These are phyloP conservation scores for Phycomyces nitens DNA, from an alignment of 192 early-diverging fungal species.

Conservation along the genomic window DNA sequence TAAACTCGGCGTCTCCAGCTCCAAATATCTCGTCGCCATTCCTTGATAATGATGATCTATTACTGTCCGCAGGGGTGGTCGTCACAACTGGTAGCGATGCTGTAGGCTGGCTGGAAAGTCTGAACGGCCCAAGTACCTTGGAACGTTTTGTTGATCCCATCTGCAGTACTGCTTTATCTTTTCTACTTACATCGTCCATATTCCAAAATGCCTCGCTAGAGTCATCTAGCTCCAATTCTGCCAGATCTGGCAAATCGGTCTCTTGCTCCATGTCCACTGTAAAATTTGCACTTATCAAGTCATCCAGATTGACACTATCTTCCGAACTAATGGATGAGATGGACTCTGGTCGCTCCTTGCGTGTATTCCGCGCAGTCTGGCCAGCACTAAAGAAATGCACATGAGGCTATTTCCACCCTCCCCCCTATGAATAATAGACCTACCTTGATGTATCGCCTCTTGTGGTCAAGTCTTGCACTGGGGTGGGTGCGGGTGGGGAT, in stretches of 20 bases:
- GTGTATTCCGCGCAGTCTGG: background rate
- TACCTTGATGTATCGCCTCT: no score
- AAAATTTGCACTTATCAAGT: constrained; percentile 12
- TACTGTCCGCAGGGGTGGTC: background rate
- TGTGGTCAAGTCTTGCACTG: background rate
- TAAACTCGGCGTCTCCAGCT: background rate
- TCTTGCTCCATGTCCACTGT: constrained; percentile 29
- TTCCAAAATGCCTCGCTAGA: constrained; percentile 34
- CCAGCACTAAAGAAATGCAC: background rate
- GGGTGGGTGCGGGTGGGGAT: background rate
- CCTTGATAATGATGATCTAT: background rate
- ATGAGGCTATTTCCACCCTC: background rate
- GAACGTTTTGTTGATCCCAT: background rate
- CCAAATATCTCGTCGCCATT: background rate
- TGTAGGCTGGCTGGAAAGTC: background rate
- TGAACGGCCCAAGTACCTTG: background rate
- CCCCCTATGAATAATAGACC: background rate
- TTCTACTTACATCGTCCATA: constrained; percentile 22
- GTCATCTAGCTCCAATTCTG: constrained; percentile 30
- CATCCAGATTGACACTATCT: constrained; percentile 31
- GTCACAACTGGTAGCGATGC: background rate
- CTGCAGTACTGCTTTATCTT: background rate
- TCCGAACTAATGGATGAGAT: constrained; percentile 12
- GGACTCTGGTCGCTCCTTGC: background rate
- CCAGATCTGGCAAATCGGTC: constrained; percentile 24